Conservation (phyloP, 768 basidiomycete species). For the Tricholoma flavovirens region DNA sequence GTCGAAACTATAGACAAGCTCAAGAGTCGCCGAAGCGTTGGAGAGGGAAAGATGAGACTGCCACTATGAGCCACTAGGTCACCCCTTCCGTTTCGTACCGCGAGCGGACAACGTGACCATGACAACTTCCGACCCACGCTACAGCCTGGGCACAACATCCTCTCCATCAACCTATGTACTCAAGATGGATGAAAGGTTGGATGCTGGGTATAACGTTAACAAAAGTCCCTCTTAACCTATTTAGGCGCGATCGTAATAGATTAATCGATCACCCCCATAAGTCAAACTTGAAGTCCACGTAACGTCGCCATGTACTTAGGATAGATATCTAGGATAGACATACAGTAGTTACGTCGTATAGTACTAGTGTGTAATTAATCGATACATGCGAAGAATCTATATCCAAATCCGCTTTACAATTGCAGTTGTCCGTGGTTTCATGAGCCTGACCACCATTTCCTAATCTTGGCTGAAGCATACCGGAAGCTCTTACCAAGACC, state of each 20-base stretch:
- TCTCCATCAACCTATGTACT: no score
- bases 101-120: conserved; percentile 15
- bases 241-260: not conserved
- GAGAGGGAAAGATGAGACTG: conserved; percentile 1
- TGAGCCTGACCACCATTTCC: conserved; percentile 67
- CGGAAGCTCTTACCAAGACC: conserved; percentile 73
- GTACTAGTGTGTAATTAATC: conserved; percentile 1
- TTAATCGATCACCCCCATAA: not conserved
- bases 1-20: not conserved
- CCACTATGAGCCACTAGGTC: no score
- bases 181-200: no score
- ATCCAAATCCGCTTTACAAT: not conserved
- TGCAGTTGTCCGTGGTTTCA: not conserved
- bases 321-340: not conserved
- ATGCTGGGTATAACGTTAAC: no score
- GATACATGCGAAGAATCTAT: not conserved
- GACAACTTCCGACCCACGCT: conserved; percentile 5
- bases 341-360: not conserved
- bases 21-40: not conserved
- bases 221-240: not conserved
- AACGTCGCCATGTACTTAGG: not conserved
- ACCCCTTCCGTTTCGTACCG: not conserved
- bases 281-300: not conserved
- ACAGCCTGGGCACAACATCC: no score
- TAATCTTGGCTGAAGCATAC: conserved; percentile 71